Conservation (phyloP, 805 yeast species). For the Wickerhamomyces sydowiorum region DNA sequence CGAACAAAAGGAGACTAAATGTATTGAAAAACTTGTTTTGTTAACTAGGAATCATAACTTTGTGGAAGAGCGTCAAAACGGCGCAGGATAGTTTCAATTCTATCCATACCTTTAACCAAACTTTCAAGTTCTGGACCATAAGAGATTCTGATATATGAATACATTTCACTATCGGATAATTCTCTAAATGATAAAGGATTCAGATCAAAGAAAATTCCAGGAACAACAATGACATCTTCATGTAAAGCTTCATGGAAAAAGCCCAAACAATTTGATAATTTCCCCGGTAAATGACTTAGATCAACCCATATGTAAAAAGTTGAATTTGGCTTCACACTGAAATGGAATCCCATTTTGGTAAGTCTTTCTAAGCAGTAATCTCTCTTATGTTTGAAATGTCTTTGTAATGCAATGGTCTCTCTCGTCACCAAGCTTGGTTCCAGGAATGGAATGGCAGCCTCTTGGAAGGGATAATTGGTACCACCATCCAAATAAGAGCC, state of each 20-base stretch:
- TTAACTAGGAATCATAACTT: slow-evolving; percentile 7
- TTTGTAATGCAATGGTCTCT: slow-evolving; percentile 54
- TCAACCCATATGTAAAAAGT: slow-evolving; percentile 59
- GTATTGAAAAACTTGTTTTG: slow-evolving; percentile 5
- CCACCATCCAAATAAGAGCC: slow-evolving; percentile 61
- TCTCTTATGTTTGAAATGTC: slow-evolving; percentile 50
- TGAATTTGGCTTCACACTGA: slow-evolving; percentile 46
- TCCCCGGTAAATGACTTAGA: slow-evolving; percentile 48
- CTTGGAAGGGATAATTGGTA: slow-evolving; percentile 55
- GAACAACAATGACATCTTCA: slow-evolving; percentile 54
- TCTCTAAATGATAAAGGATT: slow-evolving; percentile 44
- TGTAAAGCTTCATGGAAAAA: slow-evolving; percentile 60
- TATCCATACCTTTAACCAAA: slow-evolving; percentile 52
- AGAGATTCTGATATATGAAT: slow-evolving; percentile 50
- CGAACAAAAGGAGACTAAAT: too few species aligned
- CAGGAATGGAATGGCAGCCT: slow-evolving; percentile 50
- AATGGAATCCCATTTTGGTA: slow-evolving; percentile 46
- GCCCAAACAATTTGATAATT: slow-evolving; percentile 51
- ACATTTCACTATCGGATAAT: slow-evolving; percentile 53
- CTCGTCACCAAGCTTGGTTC: slow-evolving; percentile 42
- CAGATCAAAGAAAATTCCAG: slow-evolving; percentile 57
- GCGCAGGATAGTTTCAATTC: slow-evolving; percentile 43
- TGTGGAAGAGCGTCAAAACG: slow-evolving; percentile 39
- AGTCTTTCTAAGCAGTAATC: slow-evolving; percentile 48
- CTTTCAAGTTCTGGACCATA: slow-evolving; percentile 53